Evolutionary conservation across 768 basidiomycete genomes (phyloP).

Genomic region (Tylopilus cervinicoccineus): DNA sequence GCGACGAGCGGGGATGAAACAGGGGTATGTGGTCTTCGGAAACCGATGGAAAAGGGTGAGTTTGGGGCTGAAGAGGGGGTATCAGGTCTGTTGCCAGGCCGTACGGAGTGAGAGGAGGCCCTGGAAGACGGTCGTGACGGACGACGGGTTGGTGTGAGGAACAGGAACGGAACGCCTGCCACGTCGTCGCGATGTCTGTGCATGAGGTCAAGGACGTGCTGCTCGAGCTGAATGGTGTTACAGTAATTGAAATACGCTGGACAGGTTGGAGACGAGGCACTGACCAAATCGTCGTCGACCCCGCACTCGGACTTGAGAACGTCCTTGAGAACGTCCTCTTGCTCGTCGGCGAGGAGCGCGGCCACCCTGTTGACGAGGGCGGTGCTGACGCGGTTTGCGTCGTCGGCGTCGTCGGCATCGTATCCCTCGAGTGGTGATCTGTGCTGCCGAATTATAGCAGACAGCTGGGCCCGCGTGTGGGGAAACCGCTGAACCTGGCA

Average conservation of each 20-base stretch:
- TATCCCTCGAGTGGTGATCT: constrained; percentile 51
- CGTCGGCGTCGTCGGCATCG: constrained; percentile 57
- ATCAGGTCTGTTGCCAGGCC: constrained; percentile 63
- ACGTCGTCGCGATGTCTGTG: constrained; percentile 89
- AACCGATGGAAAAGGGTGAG: constrained; percentile 71
- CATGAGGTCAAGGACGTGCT: constrained; percentile 91
- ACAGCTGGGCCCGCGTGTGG: constrained; percentile 79
- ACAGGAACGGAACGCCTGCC: constrained; percentile 77
- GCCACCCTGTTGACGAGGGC: constrained; percentile 70
- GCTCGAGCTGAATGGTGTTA: constrained; percentile 60
- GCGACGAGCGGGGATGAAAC: constrained; percentile 70
- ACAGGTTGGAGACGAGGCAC: constrained; percentile 24
- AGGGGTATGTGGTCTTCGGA: constrained; percentile 78
- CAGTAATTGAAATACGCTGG: constrained; percentile 16
- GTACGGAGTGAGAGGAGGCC: constrained; percentile 65
- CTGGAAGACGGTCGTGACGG: constrained; percentile 81
- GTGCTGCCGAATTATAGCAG: constrained; percentile 68
- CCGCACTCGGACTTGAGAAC: constrained; percentile 68
- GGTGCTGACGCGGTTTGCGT: constrained; percentile 52
- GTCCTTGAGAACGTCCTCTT: constrained; percentile 81
- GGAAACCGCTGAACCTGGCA: constrained; percentile 51
- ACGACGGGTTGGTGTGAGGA: constrained; percentile 74
- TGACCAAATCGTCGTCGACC: constrained; percentile 65
- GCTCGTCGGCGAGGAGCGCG: constrained; percentile 69
- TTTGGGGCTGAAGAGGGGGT: constrained; percentile 72